phyloP scores from a whole-genome alignment of 495 filamentous ascomycete genomes.

The Clohesyomyces aquaticus region DNA sequence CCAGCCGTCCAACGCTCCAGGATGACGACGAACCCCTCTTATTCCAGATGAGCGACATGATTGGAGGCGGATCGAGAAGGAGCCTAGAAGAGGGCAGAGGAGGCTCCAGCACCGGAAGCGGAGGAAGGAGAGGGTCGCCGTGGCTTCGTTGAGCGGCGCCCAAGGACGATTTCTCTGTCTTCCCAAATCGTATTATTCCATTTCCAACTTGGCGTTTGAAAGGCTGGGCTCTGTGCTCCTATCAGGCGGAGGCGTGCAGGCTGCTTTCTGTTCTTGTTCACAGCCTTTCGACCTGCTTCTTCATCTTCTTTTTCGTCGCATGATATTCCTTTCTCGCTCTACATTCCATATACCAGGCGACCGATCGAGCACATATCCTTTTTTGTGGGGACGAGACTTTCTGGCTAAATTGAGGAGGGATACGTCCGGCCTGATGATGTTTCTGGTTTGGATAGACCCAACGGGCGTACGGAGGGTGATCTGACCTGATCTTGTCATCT shows the following conservation, averaged over 20 bases:
- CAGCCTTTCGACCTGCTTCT: background rate
- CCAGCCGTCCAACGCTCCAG: slow-evolving; percentile 35
- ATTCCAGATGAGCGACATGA: slow-evolving; percentile 89
- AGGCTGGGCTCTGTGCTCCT: background rate
- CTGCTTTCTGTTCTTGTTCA: background rate
- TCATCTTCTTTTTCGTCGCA: background rate
- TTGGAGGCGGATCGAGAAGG: slow-evolving; percentile 65
- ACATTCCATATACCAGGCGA: background rate
- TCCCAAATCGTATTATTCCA: background rate
- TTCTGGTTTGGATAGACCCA: too few species aligned
- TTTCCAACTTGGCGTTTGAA: background rate
- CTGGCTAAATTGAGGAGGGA: background rate
- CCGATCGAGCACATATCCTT: background rate
- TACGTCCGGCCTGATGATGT: too few species aligned
- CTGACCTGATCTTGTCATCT: too few species aligned
- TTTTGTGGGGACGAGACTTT: background rate
- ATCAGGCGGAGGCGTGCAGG: background rate
- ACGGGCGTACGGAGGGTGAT: too few species aligned
- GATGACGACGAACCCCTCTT: slow-evolving; percentile 80
- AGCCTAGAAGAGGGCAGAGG: slow-evolving; percentile 69
- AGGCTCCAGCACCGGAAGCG: slow-evolving; percentile 35
- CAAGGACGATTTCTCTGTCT: background rate
- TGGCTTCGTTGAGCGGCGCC: slow-evolving; percentile 17
- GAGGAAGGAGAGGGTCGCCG: slow-evolving; percentile 25
- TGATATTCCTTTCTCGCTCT: background rate